Evolutionary conservation across 345 rosid genomes (phyloP).

Genomic region (Ceriops decandra): DNA sequence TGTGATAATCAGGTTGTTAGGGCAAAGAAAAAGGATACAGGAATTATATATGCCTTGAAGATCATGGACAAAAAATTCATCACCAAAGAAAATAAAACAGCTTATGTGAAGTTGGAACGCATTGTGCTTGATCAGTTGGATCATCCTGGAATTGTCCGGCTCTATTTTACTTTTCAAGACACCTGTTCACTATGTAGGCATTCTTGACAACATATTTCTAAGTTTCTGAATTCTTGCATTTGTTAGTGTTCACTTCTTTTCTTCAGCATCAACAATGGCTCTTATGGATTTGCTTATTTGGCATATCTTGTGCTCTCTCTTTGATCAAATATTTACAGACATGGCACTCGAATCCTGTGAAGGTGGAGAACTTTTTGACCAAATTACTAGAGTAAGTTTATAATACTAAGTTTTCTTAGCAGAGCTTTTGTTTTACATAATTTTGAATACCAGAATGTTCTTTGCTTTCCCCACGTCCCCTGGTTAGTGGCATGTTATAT

Average conservation of each 20-base stretch:
- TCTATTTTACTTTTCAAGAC: constrained; percentile 93
- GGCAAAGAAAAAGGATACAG: constrained; percentile 89
- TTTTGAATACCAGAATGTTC: neutral
- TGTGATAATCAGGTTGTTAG: constrained; percentile 69
- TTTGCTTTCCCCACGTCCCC: neutral
- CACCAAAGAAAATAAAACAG: constrained; percentile 94
- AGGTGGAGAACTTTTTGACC: constrained; percentile 98
- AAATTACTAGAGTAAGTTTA: constrained; percentile 84
- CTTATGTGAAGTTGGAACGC: constrained; percentile 93
- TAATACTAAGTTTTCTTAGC: neutral
- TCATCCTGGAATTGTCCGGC: constrained; percentile 89
- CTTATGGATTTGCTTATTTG: constrained; percentile 8
- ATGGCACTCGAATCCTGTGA: constrained; percentile 99
- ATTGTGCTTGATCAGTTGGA: constrained; percentile 95
- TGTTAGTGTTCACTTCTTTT: neutral
- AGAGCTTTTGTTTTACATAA: neutral
- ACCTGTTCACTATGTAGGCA: constrained; percentile 77
- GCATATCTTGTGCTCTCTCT: constrained; percentile 25
- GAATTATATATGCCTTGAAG: constrained; percentile 84
- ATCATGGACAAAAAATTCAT: constrained; percentile 98
- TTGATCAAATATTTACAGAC: constrained; percentile 44
- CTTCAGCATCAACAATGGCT: neutral
- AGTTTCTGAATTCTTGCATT: neutral
- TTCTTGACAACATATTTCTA: constrained; percentile 19
- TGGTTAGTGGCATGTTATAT: neutral